Evolutionary conservation across 2,329 filamentous ascomycete species (phyloP).

Genomic region (Sphaerulina vaccinii): DNA sequence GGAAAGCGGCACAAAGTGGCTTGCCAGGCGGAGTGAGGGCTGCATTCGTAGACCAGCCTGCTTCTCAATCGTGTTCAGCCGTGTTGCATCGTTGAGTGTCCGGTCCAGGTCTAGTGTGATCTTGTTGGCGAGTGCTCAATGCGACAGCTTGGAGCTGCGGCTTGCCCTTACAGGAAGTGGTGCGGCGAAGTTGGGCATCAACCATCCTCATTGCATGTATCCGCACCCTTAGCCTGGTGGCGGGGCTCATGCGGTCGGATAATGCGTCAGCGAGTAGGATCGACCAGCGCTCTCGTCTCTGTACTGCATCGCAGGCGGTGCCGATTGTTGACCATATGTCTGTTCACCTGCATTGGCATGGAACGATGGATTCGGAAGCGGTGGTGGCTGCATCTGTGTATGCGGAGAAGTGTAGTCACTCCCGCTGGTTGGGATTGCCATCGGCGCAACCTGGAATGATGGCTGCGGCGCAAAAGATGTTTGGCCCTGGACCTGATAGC

Average conservation of each 20-base stretch:
- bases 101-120: neutral
- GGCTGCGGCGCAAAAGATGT: constrained; percentile 18
- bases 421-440: constrained; percentile 24
- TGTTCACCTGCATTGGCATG: constrained; percentile 25
- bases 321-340: constrained; percentile 23
- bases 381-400: constrained; percentile 31
- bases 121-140: neutral
- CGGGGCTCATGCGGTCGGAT: constrained; percentile 25
- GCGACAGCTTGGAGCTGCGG: neutral
- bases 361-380: constrained; percentile 25
- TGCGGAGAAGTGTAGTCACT: constrained; percentile 28
- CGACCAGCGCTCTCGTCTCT: constrained; percentile 26
- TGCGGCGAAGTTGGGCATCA: constrained; percentile 18
- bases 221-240: constrained; percentile 5
- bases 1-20: too few relatives aligned
- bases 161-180: neutral
- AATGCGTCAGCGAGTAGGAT: constrained; percentile 29
- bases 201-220: constrained; percentile 1
- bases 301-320: constrained; percentile 26
- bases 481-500: constrained; percentile 24
- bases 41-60: too few relatives aligned
- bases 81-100: neutral
- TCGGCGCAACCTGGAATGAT: constrained; percentile 25
- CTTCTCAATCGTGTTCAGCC: too few relatives aligned
- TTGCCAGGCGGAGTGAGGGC: too few relatives aligned